Conservation (phyloP, 805 yeast genomes). For the Grigorovia jiainica region DNA sequence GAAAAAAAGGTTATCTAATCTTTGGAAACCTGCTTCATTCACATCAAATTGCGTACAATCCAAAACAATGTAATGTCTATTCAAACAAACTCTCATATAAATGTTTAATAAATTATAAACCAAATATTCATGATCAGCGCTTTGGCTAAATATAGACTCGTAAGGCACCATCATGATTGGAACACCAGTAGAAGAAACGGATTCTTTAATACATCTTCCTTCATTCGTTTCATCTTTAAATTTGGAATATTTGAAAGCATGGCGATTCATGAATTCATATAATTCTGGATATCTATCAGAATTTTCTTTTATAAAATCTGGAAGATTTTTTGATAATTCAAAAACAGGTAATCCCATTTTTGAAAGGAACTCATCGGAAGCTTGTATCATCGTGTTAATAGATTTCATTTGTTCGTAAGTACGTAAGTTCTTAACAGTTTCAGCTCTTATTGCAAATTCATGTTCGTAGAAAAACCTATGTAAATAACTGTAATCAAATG, state of each 20-base stretch:
- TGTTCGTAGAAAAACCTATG: conserved; percentile 42
- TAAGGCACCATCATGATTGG: conserved; percentile 53
- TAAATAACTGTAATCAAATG: conserved; percentile 29
- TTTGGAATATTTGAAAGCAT: conserved; percentile 44
- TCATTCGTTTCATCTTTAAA: conserved; percentile 26
- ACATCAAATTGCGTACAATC: conserved; percentile 56
- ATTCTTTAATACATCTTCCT: conserved; percentile 43
- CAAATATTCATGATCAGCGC: conserved; percentile 37
- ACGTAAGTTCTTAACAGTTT: conserved; percentile 8
- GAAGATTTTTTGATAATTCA: conserved; percentile 44
- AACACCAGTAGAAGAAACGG: conserved; percentile 58
- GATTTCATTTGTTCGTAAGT: conserved; percentile 12
- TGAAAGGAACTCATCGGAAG: conserved; percentile 37
- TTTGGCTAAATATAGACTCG: conserved; percentile 26
- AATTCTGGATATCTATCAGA: conserved; percentile 40
- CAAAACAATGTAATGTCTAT: conserved; percentile 46
- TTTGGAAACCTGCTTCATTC: conserved; percentile 7
- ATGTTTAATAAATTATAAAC: conserved; percentile 52
- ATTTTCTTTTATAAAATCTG: conserved; percentile 40
- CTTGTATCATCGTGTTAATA: conserved; percentile 24
- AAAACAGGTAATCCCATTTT: conserved; percentile 50
- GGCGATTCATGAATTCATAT: conserved; percentile 64
- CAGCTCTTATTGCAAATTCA: conserved; percentile 31
- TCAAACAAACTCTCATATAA: conserved; percentile 62
- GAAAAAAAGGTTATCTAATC: conserved; percentile 25